Percentiles rank a stretch among this genome's conserved stretches.
phyloP scores from a whole-genome alignment of 2,329 filamentous ascomycete species.

The Colletotrichum sp. region DNA sequence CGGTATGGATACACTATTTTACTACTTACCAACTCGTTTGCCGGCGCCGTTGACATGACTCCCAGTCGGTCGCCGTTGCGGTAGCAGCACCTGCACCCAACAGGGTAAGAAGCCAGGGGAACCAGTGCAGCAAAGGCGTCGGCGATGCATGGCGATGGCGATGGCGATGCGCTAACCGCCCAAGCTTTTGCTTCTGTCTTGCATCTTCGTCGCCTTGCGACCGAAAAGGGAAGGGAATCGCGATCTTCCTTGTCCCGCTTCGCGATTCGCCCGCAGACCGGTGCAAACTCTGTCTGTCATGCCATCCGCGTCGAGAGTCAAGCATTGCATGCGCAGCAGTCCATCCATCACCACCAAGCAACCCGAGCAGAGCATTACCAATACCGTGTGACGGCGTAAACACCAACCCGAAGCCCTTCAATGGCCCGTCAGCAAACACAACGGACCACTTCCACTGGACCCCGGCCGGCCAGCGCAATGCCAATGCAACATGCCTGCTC shows the following conservation, averaged over 20 bases:
- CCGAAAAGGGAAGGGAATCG: neutral
- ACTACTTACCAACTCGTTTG: neutral
- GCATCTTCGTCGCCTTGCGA: neutral
- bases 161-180: neutral
- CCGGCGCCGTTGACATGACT: neutral
- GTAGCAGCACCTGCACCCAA: neutral
- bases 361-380: neutral
- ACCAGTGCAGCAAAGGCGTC: neutral
- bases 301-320: neutral
- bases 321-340: neutral
- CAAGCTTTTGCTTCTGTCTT: neutral
- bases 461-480: neutral
- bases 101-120: neutral
- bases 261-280: neutral
- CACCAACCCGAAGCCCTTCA: neutral
- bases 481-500: conserved; percentile 14
- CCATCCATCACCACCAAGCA: neutral
- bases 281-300: neutral
- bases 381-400: neutral
- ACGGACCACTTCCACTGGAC: neutral
- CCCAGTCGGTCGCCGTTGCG: neutral
- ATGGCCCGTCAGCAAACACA: neutral
- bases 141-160: neutral
- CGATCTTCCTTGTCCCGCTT: neutral
- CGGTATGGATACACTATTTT: neutral